A percentile compares a stretch with the other conserved stretches of the same genome.
Evolutionary conservation across 805 yeast species (phyloP).

Genomic region (Saccharomycopsis capsularis): DNA sequence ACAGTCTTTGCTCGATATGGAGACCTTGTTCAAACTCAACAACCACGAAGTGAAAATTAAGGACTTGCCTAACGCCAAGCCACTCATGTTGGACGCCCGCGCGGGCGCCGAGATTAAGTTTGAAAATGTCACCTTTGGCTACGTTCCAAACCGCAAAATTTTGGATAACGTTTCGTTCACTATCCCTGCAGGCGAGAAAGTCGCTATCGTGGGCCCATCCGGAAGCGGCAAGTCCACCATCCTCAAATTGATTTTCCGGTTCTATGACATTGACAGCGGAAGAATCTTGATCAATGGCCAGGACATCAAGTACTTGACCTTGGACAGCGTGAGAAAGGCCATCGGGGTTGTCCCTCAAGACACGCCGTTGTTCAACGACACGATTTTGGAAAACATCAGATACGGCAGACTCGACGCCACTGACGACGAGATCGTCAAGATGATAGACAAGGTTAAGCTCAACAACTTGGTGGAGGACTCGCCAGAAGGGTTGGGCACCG

Average conservation of each 20-base stretch:
- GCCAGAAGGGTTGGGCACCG: constrained; percentile 78
- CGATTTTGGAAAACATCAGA: constrained; percentile 78
- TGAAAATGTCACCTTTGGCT: constrained; percentile 90
- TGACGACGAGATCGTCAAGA: constrained; percentile 61
- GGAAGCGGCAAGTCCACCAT: constrained; percentile 96
- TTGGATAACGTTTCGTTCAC: constrained; percentile 72
- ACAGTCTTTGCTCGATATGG: constrained; percentile 93
- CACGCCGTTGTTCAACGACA: constrained; percentile 89
- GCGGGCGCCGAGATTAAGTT: constrained; percentile 72
- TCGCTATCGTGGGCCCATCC: constrained; percentile 94
- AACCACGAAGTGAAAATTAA: constrained; percentile 60
- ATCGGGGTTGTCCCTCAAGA: constrained; percentile 97
- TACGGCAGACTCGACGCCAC: constrained; percentile 74
- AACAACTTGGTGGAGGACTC: constrained; percentile 54
- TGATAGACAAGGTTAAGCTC: constrained; percentile 65
- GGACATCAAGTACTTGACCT: constrained; percentile 66
- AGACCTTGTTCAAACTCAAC: constrained; percentile 81
- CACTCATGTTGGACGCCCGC: constrained; percentile 32
- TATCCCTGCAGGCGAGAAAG: constrained; percentile 85
- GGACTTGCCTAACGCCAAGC: constrained; percentile 57
- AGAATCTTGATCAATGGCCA: constrained; percentile 82
- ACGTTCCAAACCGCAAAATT: constrained; percentile 83
- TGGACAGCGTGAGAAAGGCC: constrained; percentile 64
- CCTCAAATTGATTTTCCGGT: constrained; percentile 74
- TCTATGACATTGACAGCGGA: constrained; percentile 78